A percentile compares a stretch with the other conserved stretches of the same genome.
These are phyloP conservation scores for Aureobasidium mangrovei DNA, from an alignment of 2,329 filamentous ascomycete species.

Conservation along the genomic window DNA sequence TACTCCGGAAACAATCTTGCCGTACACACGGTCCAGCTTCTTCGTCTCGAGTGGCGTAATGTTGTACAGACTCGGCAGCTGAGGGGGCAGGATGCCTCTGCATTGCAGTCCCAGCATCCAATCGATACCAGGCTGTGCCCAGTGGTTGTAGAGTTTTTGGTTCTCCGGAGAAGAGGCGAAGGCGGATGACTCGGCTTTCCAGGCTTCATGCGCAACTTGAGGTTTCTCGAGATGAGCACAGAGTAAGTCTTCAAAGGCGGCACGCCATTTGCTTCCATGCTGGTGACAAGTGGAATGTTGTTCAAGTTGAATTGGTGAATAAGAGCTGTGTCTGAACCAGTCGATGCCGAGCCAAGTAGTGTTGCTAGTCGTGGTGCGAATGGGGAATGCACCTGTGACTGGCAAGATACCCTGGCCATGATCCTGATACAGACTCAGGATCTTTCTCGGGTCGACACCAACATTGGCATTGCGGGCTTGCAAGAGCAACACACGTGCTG, in stretches of 20 bases:
- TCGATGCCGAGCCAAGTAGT: constrained; percentile 26
- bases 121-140: constrained; percentile 24
- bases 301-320: constrained; percentile 49
- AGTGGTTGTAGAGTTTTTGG: constrained; percentile 14
- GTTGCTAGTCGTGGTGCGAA: constrained; percentile 18
- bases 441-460: constrained; percentile 19
- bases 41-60: constrained; percentile 9
- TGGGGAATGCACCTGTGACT: constrained; percentile 12
- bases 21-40: constrained; percentile 14
- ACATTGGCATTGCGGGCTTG: constrained; percentile 21
- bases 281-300: constrained; percentile 30
- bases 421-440: constrained; percentile 24
- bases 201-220: constrained; percentile 14
- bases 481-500: constrained; percentile 19
- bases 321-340: constrained; percentile 37
- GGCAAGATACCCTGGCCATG: constrained; percentile 13
- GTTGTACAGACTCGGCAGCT: constrained; percentile 20
- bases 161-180: constrained; percentile 7
- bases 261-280: constrained; percentile 41
- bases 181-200: constrained; percentile 10
- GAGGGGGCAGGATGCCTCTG: constrained; percentile 27
- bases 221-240: constrained; percentile 31
- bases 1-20: constrained; percentile 12
- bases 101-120: constrained; percentile 31
- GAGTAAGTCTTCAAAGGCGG: constrained; percentile 52